Conservation (phyloP, 2,329 filamentous ascomycete genomes). For the Cladosporium sp. region DNA sequence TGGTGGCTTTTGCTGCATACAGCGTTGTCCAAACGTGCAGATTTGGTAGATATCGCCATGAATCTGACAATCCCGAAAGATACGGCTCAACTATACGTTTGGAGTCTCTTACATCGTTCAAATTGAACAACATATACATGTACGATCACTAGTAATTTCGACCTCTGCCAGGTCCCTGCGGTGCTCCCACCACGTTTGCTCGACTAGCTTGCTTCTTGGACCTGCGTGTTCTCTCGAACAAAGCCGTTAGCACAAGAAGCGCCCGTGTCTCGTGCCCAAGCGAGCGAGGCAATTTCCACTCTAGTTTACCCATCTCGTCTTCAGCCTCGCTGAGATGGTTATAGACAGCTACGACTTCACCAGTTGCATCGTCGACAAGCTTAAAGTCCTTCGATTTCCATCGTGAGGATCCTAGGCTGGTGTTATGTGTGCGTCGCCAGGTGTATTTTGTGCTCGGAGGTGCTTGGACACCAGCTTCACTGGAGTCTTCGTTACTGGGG, state of each 20-base stretch:
- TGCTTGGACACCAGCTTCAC: not conserved
- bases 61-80: no score
- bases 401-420: conserved; percentile 15
- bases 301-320: conserved; percentile 7
- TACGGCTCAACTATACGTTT: no score
- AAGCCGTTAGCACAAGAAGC: conserved; percentile 16
- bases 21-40: no score
- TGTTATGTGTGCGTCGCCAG: conserved; percentile 13
- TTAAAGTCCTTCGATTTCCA: conserved; percentile 16
- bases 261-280: conserved; percentile 13
- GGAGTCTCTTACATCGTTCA: no score
- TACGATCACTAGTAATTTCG: no score
- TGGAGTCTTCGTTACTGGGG: not conserved
- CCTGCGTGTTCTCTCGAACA: conserved; percentile 15
- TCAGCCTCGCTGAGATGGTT: conserved; percentile 9
- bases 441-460: not conserved
- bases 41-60: no score
- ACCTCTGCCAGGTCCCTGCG: not conserved
- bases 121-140: no score
- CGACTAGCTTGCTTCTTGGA: not conserved
- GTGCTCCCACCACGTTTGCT: not conserved
- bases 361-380: conserved; percentile 16
- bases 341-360: conserved; percentile 18
- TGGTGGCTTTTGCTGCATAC: no score
- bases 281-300: conserved; percentile 16